Base-by-base conservation (phyloP, 768 basidiomycete genomes). In the Pleurotus tuber-regium region DNA sequence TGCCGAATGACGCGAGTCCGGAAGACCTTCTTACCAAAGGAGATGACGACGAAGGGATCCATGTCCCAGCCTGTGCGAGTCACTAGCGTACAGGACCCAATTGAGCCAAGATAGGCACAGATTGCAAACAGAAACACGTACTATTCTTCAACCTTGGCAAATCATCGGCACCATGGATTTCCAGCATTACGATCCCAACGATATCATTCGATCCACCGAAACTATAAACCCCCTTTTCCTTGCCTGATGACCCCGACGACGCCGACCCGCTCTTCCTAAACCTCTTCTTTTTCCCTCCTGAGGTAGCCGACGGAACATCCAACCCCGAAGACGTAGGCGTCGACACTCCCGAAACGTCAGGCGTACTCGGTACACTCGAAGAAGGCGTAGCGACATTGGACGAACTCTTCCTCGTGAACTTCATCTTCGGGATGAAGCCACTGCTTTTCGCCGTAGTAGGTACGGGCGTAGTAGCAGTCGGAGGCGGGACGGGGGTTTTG, bases 11-110 rank as follows among this genome's bases (percentile, higher is more conserved):
- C 84, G 26, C 89, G 85, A 0, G 95, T 98, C 2, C 95, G 79
- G 71, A 98, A 98, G 4, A 98, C 91, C 66, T 97, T 98, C 73
- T 94, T 95, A 25, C 95, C 92, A 56, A 99, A 99, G 2, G 92
- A 92, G 56, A 95, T 80, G 55, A 99, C 93, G 19, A 92, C 89
- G 62, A 98, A 98, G 0, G 95, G 94, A 61, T 98, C 94, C 94
- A 98, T 97, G 64, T 98, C 95, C 80, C 86, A 94, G 0, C 89
- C 90, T 0, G 83, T 89, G 0, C 88, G 82, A 1, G 86, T 92
- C 83, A 92, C 89, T 90, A 51, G 12, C 2, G 9, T 42, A 31
- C 31, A 52, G 30, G 50, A 51, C 43, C 42, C 19, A 18, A 18
- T 14, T 56, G 26, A 46, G 29, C 26, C 42, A 30, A 39, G 42